Conservation (phyloP, 2,329 filamentous ascomycete species). For the Nannizziopsis arthrosporioides region DNA sequence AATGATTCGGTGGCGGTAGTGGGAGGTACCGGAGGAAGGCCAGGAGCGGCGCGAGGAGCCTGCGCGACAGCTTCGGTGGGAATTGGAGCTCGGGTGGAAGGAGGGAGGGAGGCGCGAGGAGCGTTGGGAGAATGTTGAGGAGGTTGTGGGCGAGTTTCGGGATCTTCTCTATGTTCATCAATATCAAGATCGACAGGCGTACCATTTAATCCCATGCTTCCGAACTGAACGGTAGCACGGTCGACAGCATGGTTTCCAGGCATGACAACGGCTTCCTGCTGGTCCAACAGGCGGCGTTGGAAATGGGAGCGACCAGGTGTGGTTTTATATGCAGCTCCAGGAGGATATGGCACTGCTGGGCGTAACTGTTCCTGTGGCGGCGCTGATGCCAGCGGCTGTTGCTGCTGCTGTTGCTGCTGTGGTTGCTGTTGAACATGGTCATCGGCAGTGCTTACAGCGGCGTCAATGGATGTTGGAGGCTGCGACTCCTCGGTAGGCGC, state of each 20-base stretch:
- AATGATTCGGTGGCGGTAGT: constrained; percentile 38
- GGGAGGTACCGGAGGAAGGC: constrained; percentile 49
- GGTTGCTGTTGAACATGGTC: constrained; percentile 58
- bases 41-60: constrained; percentile 50
- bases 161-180: constrained; percentile 87
- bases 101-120: constrained; percentile 77
- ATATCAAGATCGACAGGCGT: constrained; percentile 63
- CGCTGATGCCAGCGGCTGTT: constrained; percentile 39
- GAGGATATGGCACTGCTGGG: constrained; percentile 45
- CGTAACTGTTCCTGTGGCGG: constrained; percentile 39
- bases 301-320: constrained; percentile 58
- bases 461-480: constrained; percentile 24
- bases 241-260: constrained; percentile 92
- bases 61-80: constrained; percentile 34
- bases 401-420: constrained; percentile 78
- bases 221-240: constrained; percentile 86
- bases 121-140: constrained; percentile 84
- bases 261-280: constrained; percentile 97
- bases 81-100: constrained; percentile 36
- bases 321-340: constrained; percentile 63
- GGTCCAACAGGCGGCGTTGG: constrained; percentile 77
- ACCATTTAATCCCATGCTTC: constrained; percentile 81
- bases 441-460: constrained; percentile 27
- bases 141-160: constrained; percentile 85
- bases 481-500: constrained; percentile 31